phyloP scores from a whole-genome alignment of 2,329 filamentous ascomycete species.

The Epichloe aotearoae region DNA sequence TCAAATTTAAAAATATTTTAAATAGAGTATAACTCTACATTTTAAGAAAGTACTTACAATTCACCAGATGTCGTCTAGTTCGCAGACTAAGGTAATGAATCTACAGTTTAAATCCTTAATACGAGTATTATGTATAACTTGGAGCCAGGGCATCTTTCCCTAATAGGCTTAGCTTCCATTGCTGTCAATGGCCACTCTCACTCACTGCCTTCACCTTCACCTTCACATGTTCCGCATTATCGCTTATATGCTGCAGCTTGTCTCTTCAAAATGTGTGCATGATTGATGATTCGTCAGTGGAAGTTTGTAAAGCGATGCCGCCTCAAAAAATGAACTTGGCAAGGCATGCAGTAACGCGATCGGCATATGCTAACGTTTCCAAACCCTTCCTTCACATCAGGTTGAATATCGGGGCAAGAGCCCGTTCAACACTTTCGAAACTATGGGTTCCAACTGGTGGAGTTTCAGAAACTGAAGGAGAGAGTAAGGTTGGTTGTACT shows the following conservation, averaged over 20 bases:
- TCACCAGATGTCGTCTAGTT: too few relatives aligned
- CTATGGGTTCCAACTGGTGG: slow-evolving; percentile 72
- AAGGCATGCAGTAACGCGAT: slow-evolving; percentile 5
- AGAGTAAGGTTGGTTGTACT: slow-evolving; percentile 26
- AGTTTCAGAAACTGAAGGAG: slow-evolving; percentile 42
- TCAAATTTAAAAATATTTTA: background rate
- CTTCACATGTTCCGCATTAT: background rate
- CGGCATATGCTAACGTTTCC: slow-evolving; percentile 4
- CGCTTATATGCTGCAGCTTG: background rate
- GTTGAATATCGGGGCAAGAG: background rate
- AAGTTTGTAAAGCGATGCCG: slow-evolving; percentile 7
- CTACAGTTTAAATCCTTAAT: background rate
- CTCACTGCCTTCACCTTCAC: too few relatives aligned
- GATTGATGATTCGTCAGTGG: background rate
- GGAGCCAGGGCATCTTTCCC: background rate
- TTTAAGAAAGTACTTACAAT: too few relatives aligned
- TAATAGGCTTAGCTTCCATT: background rate
- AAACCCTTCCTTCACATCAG: slow-evolving; percentile 12
- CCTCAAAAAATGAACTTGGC: slow-evolving; percentile 7
- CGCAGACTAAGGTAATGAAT: background rate
- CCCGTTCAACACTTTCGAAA: slow-evolving; percentile 42
- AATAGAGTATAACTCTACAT: background rate
- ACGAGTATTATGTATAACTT: background rate
- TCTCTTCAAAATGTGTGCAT: background rate
- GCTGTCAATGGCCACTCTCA: too few relatives aligned